phyloP scores from a whole-genome alignment of 805 yeast species.

The Starmerella etchellsii region DNA sequence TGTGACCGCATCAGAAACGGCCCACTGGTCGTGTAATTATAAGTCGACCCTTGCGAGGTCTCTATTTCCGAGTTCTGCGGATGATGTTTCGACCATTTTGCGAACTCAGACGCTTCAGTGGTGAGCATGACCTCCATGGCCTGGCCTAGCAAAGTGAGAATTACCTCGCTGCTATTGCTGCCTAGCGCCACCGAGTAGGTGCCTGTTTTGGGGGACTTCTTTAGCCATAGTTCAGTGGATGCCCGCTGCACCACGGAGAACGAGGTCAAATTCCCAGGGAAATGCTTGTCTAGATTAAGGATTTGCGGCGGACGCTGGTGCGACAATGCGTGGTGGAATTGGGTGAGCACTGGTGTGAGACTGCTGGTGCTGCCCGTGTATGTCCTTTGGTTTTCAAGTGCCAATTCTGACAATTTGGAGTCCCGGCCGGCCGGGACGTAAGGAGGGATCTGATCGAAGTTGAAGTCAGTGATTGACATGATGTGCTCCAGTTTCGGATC shows the following conservation, averaged over 20 bases:
- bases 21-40: conserved; percentile 62
- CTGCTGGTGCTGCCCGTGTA: conserved; percentile 80
- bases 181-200: conserved; percentile 58
- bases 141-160: conserved; percentile 65
- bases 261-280: conserved; percentile 26
- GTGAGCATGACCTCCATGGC: conserved; percentile 67
- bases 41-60: conserved; percentile 26
- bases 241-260: conserved; percentile 36
- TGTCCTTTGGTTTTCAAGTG: conserved; percentile 27
- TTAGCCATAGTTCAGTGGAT: conserved; percentile 48
- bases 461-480: conserved; percentile 51
- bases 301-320: conserved; percentile 45
- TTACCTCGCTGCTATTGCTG: conserved; percentile 50
- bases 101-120: conserved; percentile 41
- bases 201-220: conserved; percentile 31
- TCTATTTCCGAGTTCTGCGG: conserved; percentile 1
- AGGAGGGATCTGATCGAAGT: conserved; percentile 41
- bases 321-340: conserved; percentile 59
- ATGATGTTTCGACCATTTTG: conserved; percentile 26
- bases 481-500: conserved; percentile 46
- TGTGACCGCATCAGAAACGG: conserved; percentile 78
- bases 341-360: conserved; percentile 62
- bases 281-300: conserved; percentile 34
- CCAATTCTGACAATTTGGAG: conserved; percentile 35
- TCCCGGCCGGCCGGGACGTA: conserved; percentile 65